Evolutionary conservation across 495 filamentous ascomycete species (phyloP).

Genomic region (Aspergillus nidulans): DNA sequence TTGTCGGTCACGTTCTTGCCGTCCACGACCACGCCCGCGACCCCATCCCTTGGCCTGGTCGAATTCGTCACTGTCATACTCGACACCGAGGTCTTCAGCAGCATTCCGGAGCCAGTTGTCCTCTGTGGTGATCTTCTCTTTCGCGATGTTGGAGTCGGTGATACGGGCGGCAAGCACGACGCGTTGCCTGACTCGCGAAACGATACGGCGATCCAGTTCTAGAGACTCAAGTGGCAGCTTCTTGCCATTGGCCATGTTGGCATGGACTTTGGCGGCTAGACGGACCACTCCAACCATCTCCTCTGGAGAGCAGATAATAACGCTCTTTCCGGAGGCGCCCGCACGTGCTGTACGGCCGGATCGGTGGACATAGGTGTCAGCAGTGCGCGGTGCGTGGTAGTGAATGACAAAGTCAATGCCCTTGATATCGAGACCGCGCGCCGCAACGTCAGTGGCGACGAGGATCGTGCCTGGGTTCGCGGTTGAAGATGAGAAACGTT

Average conservation of each 20-base stretch:
- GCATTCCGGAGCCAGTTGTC: slow-evolving; percentile 80
- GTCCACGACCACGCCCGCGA: slow-evolving; percentile 62
- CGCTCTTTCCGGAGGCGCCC: slow-evolving; percentile 66
- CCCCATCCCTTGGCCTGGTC: slow-evolving; percentile 59
- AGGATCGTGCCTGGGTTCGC: slow-evolving; percentile 64
- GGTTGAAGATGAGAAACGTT: slow-evolving; percentile 71
- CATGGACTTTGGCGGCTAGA: slow-evolving; percentile 83
- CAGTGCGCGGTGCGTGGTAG: slow-evolving; percentile 89
- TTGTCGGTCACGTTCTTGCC: slow-evolving; percentile 71
- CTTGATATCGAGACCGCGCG: slow-evolving; percentile 92
- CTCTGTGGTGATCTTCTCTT: slow-evolving; percentile 77
- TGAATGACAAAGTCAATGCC: slow-evolving; percentile 83
- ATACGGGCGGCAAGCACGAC: slow-evolving; percentile 75
- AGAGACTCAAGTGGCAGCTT: slow-evolving; percentile 67
- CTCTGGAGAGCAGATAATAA: slow-evolving; percentile 86
- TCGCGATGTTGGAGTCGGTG: slow-evolving; percentile 75
- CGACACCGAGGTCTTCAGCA: slow-evolving; percentile 90
- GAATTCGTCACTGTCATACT: slow-evolving; percentile 86
- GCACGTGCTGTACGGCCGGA: slow-evolving; percentile 93
- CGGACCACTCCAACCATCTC: slow-evolving; percentile 80
- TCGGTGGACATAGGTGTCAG: slow-evolving; percentile 91
- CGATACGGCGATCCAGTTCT: slow-evolving; percentile 76
- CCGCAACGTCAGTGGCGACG: slow-evolving; percentile 92
- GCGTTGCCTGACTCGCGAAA: slow-evolving; percentile 68
- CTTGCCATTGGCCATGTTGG: slow-evolving; percentile 47